A percentile compares a stretch with the other conserved stretches of the same genome.
Conservation (phyloP, 129 eudicot species). For the Oenanthe sinensis region DNA sequence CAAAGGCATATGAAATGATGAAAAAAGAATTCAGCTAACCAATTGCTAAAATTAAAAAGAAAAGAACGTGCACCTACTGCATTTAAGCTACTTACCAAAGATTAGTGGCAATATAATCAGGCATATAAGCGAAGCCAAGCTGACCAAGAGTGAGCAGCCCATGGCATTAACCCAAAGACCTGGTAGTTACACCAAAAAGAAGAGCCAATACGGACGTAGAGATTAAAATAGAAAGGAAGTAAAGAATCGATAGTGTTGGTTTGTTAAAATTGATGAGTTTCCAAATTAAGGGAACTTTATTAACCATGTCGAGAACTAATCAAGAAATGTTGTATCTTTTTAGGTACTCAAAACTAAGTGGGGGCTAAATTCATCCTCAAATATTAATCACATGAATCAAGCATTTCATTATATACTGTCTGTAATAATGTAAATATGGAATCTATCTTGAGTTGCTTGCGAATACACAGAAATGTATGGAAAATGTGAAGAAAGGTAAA, state of each 20-base stretch:
- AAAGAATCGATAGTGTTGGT: too few species aligned
- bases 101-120: slow-evolving; percentile 73
- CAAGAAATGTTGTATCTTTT: not conserved
- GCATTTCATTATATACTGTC: not conserved
- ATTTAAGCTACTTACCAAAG: slow-evolving; percentile 53
- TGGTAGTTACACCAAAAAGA: slow-evolving; percentile 17
- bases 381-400: not conserved
- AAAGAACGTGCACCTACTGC: not conserved
- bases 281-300: not conserved
- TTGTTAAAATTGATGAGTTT: too few species aligned
- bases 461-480: not conserved
- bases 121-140: slow-evolving; percentile 95
- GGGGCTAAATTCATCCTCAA: not conserved
- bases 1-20: slow-evolving; percentile 2
- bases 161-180: slow-evolving; percentile 87
- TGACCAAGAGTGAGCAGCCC: slow-evolving; percentile 93
- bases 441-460: too few species aligned
- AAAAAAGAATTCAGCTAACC: not conserved
- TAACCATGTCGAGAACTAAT: not conserved
- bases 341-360: not conserved
- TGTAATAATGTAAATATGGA: not conserved
- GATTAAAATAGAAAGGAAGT: not conserved
- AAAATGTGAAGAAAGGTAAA: slow-evolving; percentile 8
- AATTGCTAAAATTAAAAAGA: not conserved
- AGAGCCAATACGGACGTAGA: not conserved